Percentiles rank a stretch among this genome's conserved stretches.
Conservation (phyloP, 768 basidiomycete species). For the Lepiota brunneoincarnata region DNA sequence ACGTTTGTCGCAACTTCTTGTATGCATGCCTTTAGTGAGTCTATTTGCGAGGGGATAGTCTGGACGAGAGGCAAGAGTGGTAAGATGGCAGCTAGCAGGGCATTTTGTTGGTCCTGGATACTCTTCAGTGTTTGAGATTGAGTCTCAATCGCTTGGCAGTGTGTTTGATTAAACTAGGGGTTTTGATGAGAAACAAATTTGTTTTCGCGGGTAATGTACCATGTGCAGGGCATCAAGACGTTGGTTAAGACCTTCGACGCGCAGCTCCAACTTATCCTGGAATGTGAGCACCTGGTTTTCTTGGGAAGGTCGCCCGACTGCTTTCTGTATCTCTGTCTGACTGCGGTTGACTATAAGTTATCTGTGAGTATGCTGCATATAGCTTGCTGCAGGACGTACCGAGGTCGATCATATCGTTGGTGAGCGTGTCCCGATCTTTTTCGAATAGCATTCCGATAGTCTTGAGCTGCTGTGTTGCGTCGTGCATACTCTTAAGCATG, state of each 20-base stretch:
- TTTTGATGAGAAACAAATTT: not conserved
- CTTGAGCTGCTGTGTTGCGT: slow-evolving; percentile 50
- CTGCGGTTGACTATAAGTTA: slow-evolving; percentile 52
- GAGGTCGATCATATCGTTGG: slow-evolving; percentile 53
- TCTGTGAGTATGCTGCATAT: slow-evolving; percentile 14
- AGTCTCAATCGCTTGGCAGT: slow-evolving; percentile 45
- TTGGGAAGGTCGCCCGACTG: slow-evolving; percentile 59
- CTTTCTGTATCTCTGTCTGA: slow-evolving; percentile 57
- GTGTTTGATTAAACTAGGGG: slow-evolving; percentile 43
- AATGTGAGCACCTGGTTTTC: slow-evolving; percentile 33
- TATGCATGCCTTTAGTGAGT: slow-evolving; percentile 21
- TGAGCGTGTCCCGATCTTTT: slow-evolving; percentile 53
- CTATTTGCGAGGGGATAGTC: slow-evolving; percentile 55
- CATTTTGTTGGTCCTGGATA: slow-evolving; percentile 60
- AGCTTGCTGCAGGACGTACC: slow-evolving; percentile 33
- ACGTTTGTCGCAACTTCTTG: not conserved
- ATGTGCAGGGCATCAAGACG: slow-evolving; percentile 54
- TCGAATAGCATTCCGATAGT: slow-evolving; percentile 57
- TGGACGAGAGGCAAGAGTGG: slow-evolving; percentile 64
- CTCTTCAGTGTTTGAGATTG: slow-evolving; percentile 56
- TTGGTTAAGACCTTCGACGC: slow-evolving; percentile 48
- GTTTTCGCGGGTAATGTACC: slow-evolving; percentile 27
- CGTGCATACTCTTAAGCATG: slow-evolving; percentile 49
- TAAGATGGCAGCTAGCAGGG: slow-evolving; percentile 49
- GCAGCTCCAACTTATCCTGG: slow-evolving; percentile 37